Percentiles rank a stretch among this genome's conserved stretches.
Conservation (phyloP, 352 stramenopile species). For the Ophiocytium majus region DNA sequence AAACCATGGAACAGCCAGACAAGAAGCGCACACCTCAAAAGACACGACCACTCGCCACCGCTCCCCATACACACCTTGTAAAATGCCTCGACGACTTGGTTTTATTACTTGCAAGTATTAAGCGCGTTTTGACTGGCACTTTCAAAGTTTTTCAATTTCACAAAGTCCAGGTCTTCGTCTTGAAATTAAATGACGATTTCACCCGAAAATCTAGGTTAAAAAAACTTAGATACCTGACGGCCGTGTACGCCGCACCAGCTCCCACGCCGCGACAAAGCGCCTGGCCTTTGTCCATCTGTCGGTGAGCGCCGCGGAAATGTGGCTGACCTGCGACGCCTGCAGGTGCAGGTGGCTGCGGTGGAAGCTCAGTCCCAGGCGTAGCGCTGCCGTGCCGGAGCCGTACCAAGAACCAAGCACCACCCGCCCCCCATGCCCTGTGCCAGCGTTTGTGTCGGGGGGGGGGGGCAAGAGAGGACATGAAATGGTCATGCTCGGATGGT, state of each 20-base stretch:
- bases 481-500: neutral
- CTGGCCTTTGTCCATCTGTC: slow-evolving; percentile 68
- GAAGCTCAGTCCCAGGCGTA: slow-evolving; percentile 73
- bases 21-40: no score
- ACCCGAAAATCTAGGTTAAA: neutral
- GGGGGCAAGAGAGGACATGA: neutral
- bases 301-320: slow-evolving; percentile 62
- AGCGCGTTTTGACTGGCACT: neutral
- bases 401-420: slow-evolving; percentile 74
- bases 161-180: neutral
- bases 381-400: slow-evolving; percentile 62
- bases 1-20: no score
- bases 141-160: neutral
- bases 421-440: slow-evolving; percentile 63
- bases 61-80: no score
- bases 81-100: neutral
- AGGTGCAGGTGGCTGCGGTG: slow-evolving; percentile 72
- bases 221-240: slow-evolving; percentile 57
- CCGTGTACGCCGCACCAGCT: slow-evolving; percentile 62
- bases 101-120: neutral
- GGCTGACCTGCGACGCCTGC: slow-evolving; percentile 70
- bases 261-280: slow-evolving; percentile 69
- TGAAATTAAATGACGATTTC: neutral
- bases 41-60: no score
- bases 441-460: neutral